These are phyloP conservation scores for Neurospora sp. DNA, from an alignment of 495 filamentous ascomycete species.

Conservation along the genomic window DNA sequence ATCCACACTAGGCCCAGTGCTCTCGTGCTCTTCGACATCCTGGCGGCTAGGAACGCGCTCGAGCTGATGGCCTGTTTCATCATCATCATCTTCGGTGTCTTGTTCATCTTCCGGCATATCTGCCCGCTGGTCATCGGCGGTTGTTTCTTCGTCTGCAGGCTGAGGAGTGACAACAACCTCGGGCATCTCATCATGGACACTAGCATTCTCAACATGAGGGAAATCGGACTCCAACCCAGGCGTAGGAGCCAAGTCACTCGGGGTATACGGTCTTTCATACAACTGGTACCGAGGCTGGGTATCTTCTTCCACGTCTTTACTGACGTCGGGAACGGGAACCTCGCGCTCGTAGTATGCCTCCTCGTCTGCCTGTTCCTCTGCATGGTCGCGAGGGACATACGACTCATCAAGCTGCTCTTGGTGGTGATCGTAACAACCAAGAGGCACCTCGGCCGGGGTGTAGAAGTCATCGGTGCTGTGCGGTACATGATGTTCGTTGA, in stretches of 20 bases:
- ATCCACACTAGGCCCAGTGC: background rate
- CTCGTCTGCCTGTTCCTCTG: background rate
- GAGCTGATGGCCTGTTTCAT: background rate
- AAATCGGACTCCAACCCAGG: background rate
- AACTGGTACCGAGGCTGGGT: background rate
- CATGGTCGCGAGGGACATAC: background rate
- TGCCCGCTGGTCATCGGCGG: too few relatives aligned
- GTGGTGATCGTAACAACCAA: background rate
- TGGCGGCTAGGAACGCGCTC: background rate
- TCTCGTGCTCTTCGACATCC: background rate
- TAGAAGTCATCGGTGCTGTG: background rate
- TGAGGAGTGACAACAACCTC: too few relatives aligned
- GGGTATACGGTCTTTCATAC: background rate
- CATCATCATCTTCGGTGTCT: background rate
- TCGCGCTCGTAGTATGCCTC: background rate
- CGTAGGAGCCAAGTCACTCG: background rate
- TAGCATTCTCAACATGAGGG: background rate
- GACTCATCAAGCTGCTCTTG: background rate
- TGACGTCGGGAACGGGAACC: background rate
- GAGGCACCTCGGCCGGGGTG: background rate
- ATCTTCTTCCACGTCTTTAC: background rate
- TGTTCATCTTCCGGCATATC: background rate
- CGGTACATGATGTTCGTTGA: background rate
- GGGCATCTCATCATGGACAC: too few relatives aligned
- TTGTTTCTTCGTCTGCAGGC: too few relatives aligned